Conservation (phyloP, 2,329 filamentous ascomycete genomes). For the Colletotrichum cordylinicola region DNA sequence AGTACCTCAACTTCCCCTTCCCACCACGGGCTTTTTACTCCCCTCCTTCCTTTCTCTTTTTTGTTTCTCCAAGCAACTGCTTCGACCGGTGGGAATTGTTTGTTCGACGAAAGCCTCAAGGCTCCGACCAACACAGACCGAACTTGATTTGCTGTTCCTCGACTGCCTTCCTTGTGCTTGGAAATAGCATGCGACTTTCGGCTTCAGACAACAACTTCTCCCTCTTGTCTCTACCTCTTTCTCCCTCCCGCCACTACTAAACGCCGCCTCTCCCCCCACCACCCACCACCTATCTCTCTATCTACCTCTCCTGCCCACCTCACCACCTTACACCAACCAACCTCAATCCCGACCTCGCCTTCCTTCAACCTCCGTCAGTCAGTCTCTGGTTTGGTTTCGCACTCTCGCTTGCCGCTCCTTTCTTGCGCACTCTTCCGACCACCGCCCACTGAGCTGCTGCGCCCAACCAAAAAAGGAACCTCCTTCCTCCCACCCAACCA, state of each 20-base stretch:
- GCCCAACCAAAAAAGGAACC: conserved; percentile 25
- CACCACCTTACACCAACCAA: conserved; percentile 11
- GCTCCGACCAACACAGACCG: neutral
- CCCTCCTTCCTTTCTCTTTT: neutral
- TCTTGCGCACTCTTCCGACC: neutral
- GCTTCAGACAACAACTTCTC: conserved; percentile 15
- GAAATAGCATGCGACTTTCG: conserved; percentile 19
- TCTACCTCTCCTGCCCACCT: conserved; percentile 16
- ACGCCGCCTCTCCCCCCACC: conserved; percentile 9
- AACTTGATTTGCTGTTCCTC: neutral
- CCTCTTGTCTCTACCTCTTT: conserved; percentile 7
- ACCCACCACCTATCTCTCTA: neutral
- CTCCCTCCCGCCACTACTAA: neutral
- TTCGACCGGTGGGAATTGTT: conserved; percentile 22
- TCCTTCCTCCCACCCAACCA: conserved; percentile 25
- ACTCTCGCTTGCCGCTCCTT: conserved; percentile 22
- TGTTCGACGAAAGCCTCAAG: conserved; percentile 15
- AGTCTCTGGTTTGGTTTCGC: neutral
- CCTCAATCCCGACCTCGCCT: neutral
- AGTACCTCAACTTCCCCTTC: conserved; percentile 22
- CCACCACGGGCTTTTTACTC: conserved; percentile 9
- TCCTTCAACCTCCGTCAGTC: neutral
- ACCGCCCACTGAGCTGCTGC: conserved; percentile 6
- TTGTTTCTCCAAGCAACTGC: conserved; percentile 17
- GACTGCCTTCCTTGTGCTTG: neutral